Evolutionary conservation across 129 eudicot species (phyloP).

Genomic region (Ambrosia trifida): DNA sequence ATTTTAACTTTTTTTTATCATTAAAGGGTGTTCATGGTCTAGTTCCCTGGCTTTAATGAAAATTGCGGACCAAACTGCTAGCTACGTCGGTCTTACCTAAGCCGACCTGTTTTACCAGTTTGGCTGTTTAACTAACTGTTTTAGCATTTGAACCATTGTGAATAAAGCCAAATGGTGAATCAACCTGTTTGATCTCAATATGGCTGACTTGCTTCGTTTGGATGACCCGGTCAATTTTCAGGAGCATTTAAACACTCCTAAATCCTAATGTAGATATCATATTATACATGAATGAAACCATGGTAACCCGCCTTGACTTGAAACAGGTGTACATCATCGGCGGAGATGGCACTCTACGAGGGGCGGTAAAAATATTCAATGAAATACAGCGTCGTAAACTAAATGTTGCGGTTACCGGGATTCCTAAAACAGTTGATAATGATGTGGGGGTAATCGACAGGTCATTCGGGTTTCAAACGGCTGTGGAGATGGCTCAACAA

Average conservation of each 20-base stretch:
- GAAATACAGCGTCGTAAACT: conserved; percentile 54
- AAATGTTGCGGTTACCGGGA: conserved; percentile 52
- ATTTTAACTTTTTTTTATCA: too few species aligned
- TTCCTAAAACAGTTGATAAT: conserved; percentile 85
- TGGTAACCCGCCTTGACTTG: not conserved
- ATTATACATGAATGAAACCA: not conserved
- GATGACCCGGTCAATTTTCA: too few species aligned
- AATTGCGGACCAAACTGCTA: too few species aligned
- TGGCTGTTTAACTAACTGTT: too few species aligned
- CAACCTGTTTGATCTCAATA: too few species aligned
- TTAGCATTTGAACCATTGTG: too few species aligned
- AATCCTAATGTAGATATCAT: not conserved
- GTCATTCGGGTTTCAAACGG: conserved; percentile 90
- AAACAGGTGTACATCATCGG: conserved; percentile 69
- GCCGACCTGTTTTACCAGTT: too few species aligned
- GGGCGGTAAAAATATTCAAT: conserved; percentile 64
- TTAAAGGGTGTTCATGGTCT: too few species aligned
- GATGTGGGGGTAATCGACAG: conserved; percentile 76
- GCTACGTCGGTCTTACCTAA: too few species aligned
- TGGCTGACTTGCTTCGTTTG: not conserved
- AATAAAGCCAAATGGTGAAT: not conserved
- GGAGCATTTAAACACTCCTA: too few species aligned
- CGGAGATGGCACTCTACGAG: conserved; percentile 92
- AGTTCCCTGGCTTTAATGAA: too few species aligned
- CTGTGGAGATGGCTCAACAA: conserved; percentile 85